Evolutionary conservation across 2,329 filamentous ascomycete genomes (phyloP), one percentile per base, ranked within the genome.

Genomic region (Leptographium procerum): DNA sequence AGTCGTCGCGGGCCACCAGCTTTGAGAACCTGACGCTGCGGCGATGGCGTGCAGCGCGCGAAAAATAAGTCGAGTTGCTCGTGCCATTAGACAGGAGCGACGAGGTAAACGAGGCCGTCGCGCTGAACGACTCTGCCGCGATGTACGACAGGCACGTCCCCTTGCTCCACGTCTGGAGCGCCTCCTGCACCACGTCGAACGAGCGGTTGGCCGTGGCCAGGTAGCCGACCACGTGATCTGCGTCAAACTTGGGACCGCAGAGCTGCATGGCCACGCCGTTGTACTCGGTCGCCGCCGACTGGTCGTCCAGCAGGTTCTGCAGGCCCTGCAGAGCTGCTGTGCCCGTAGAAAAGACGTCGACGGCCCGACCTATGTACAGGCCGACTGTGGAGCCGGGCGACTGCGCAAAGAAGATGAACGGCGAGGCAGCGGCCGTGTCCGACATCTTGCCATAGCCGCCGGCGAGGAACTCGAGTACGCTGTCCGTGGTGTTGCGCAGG

Each of bases 1-100:
- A 63, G 50, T 59, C 59, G 24, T 19, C 52, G 22, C 59, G 59
- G 3, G 8, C 19, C 22, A 33, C 24, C 16, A 57, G 56, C 36
- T 13, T 16, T 8, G 26, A 28, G 16, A 14, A 16, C 24, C 5
- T 5, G 50, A 26, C 26, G 50, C 1, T 33, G 11, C 4, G 34
- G 11, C 11, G 34, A 36, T 36, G 11, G 9, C 7, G 34, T 13
- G 34, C 34, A 36, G 34, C 34, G 9, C 34, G 34, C 4, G 13
- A 26, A 28, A 5, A 22, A 29, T 19, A 8, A 2, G 29, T 29
- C 13, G 28, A 4, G 50, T 33, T 45, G 43, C 7, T 22, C 2
- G 50, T 52, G 50, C 16, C 14, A 19, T 34, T 52, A 16, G 28
- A 16, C 14, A 24, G 29, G 28, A 5, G 13, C 50, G 48, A 51